A percentile compares a stretch with the other conserved stretches of the same genome.
Conservation (phyloP, 1,284 basidiomycete species). For the Marasmius sp. region DNA sequence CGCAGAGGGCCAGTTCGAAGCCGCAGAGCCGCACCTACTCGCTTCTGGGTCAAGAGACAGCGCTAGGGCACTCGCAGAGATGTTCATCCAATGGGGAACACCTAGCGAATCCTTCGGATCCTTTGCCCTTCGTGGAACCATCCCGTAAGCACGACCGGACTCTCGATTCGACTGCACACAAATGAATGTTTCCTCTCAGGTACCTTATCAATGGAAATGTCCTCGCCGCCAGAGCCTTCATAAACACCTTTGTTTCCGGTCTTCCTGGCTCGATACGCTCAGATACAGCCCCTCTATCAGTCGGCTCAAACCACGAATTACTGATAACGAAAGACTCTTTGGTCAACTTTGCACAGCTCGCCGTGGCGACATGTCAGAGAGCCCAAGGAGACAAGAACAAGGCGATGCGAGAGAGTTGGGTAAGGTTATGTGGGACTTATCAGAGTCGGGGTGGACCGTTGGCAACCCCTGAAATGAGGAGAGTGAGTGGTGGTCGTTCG, state of each 20-base stretch:
- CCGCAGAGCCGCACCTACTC: conserved; percentile 80
- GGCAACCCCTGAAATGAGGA: conserved; percentile 68
- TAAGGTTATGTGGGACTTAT: conserved; percentile 80
- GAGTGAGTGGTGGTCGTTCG: conserved; percentile 45
- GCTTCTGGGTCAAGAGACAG: conserved; percentile 86
- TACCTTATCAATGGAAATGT: conserved; percentile 88
- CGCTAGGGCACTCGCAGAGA: conserved; percentile 80
- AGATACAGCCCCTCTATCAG: conserved; percentile 39
- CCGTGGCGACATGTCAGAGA: conserved; percentile 80
- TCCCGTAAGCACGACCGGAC: conserved; percentile 61
- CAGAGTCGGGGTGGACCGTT: conserved; percentile 65
- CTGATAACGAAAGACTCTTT: conserved; percentile 69
- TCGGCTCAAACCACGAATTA: conserved; percentile 59
- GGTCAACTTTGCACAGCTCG: conserved; percentile 88
- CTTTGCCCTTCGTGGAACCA: conserved; percentile 79
- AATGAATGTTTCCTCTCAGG: conserved; percentile 33
- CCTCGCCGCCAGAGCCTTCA: conserved; percentile 82
- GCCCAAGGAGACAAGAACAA: conserved; percentile 76
- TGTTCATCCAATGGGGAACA: conserved; percentile 80
- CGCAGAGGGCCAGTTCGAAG: conserved; percentile 71
- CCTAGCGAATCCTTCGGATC: conserved; percentile 48
- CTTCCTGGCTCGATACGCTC: conserved; percentile 41
- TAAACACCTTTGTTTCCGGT: conserved; percentile 71
- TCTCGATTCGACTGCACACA: background rate
- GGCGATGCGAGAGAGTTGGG: conserved; percentile 76